These are phyloP conservation scores for Planoprotostelium fungivorum DNA, from an alignment of 78 protist genomes.

Conservation along the genomic window DNA sequence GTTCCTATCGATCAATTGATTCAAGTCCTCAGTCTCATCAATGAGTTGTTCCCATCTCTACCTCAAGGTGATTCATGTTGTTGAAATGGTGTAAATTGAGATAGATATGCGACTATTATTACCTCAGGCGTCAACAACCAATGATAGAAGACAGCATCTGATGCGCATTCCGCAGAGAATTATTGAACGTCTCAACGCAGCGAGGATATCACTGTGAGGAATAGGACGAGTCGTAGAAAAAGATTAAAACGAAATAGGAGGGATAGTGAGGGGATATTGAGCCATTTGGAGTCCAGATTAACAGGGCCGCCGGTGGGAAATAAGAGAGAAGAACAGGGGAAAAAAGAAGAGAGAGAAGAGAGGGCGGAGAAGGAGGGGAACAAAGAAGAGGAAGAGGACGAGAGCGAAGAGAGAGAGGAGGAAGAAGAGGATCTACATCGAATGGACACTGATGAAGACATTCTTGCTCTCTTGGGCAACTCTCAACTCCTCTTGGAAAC, in stretches of 20 bases:
- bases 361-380: neutral
- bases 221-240: too few relatives aligned
- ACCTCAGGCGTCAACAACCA: neutral
- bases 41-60: constrained; percentile 51
- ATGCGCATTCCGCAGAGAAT: neutral
- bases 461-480: neutral
- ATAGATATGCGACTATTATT: neutral
- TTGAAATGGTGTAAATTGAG: constrained; percentile 2
- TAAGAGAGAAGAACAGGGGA: neutral
- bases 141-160: neutral
- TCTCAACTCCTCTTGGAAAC: neutral
- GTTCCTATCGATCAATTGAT: neutral
- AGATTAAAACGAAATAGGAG: neutral
- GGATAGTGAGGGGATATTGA: neutral
- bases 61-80: constrained; percentile 26
- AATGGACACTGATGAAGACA: too few relatives aligned
- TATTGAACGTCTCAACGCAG: neutral
- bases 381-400: neutral
- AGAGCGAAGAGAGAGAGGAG: neutral
- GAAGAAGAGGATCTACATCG: too few relatives aligned
- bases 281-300: neutral
- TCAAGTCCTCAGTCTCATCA: constrained; percentile 40
- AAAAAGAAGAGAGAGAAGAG: neutral
- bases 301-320: neutral
- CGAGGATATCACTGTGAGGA: neutral